Evolutionary conservation across 305 asterid genomes (phyloP).

Genomic region (Fraxinus ornus): DNA sequence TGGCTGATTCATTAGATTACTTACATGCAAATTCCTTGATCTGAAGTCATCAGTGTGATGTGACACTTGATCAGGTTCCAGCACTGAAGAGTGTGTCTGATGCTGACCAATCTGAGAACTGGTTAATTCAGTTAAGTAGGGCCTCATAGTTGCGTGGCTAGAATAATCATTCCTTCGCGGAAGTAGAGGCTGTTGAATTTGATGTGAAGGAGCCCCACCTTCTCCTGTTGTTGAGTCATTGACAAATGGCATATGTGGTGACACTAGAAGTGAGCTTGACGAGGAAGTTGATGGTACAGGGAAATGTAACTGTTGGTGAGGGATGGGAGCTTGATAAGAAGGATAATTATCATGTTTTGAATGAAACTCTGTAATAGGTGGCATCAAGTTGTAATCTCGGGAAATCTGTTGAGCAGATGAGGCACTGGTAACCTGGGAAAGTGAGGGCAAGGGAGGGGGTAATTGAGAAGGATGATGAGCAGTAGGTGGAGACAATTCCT

Average conservation of each 20-base stretch:
- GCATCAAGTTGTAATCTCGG: slow-evolving; percentile 39
- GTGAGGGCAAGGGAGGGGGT: slow-evolving; percentile 37
- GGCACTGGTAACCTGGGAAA: slow-evolving; percentile 34
- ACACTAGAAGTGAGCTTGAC: slow-evolving; percentile 46
- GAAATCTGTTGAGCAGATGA: slow-evolving; percentile 38
- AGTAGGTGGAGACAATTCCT: slow-evolving; percentile 34
- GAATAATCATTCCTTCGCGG: slow-evolving; percentile 42
- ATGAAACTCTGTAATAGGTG: slow-evolving; percentile 35
- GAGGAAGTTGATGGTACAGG: slow-evolving; percentile 44
- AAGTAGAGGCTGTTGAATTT: slow-evolving; percentile 42
- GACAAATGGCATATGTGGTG: slow-evolving; percentile 32
- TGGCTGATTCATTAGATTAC: slow-evolving; percentile 32
- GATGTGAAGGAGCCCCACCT: slow-evolving; percentile 37
- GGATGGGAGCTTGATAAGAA: slow-evolving; percentile 50
- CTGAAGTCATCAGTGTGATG: slow-evolving; percentile 35
- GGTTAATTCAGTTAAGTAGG: slow-evolving; percentile 41
- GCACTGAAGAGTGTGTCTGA: slow-evolving; percentile 38
- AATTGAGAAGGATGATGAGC: slow-evolving; percentile 32
- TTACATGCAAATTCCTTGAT: slow-evolving; percentile 33
- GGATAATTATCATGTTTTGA: slow-evolving; percentile 34
- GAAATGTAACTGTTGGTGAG: slow-evolving; percentile 50
- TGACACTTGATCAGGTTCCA: slow-evolving; percentile 37
- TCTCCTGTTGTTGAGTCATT: slow-evolving; percentile 32
- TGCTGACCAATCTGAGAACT: slow-evolving; percentile 43
- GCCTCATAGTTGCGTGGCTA: slow-evolving; percentile 38